Percentiles rank a stretch among this genome's conserved stretches.
Conservation (phyloP, 768 basidiomycete genomes). For the Pisolithus orientalis region DNA sequence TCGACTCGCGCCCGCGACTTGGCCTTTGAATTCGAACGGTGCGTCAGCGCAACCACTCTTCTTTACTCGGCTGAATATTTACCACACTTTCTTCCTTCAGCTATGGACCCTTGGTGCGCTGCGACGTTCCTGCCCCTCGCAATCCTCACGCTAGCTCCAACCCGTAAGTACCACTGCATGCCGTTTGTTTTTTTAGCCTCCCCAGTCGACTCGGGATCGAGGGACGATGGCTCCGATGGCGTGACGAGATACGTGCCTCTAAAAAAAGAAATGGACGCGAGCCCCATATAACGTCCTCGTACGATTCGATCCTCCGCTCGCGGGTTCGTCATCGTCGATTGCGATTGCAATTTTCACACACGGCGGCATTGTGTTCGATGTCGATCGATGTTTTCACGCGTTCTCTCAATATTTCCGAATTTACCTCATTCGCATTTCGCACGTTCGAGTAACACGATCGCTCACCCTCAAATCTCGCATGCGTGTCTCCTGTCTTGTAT, state of each 20-base stretch:
- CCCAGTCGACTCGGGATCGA: slow-evolving; percentile 34
- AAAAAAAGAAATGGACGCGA: slow-evolving; percentile 22
- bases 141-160: slow-evolving; percentile 68
- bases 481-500: slow-evolving; percentile 33
- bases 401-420: slow-evolving; percentile 17
- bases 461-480: slow-evolving; percentile 43
- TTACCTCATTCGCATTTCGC: slow-evolving; percentile 26
- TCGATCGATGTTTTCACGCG: slow-evolving; percentile 20
- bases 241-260: slow-evolving; percentile 12
- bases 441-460: slow-evolving; percentile 37
- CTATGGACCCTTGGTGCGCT: slow-evolving; percentile 77
- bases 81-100: slow-evolving; percentile 32
- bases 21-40: slow-evolving; percentile 87
- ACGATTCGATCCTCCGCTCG: slow-evolving; percentile 25
- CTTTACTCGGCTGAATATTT: slow-evolving; percentile 1
- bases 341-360: slow-evolving; percentile 10
- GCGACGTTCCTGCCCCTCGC: slow-evolving; percentile 85
- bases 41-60: slow-evolving; percentile 9
- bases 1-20: slow-evolving; percentile 79
- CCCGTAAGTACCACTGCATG: slow-evolving; percentile 61
- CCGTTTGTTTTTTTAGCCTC: slow-evolving; percentile 3
- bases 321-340: slow-evolving; percentile 28
- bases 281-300: slow-evolving; percentile 5
- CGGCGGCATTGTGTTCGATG: slow-evolving; percentile 18
- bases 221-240: slow-evolving; percentile 21